Evolutionary conservation across 148 eudicot species (phyloP), one percentile per base, ranked within the genome.

Genomic region (Rhododendron kiyosumense): DNA sequence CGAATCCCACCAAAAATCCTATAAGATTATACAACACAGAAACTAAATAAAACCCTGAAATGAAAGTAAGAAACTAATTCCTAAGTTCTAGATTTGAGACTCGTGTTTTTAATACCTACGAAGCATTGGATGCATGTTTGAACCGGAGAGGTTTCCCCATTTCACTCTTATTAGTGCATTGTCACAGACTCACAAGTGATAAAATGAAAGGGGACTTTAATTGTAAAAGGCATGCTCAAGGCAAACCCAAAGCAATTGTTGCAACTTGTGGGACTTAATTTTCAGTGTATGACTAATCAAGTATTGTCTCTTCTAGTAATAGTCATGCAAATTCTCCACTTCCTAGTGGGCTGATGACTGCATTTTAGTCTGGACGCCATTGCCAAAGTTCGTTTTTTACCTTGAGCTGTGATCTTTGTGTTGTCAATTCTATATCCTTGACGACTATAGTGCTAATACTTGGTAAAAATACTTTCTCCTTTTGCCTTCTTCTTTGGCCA

Each of bases 401-500:
- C 36, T 79, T 36, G 30, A 48, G 10, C 13, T 79, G 15, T 79
- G 52, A 48, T 79, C 36, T 45, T 7, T 34, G 46, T 22, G 57
- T 26, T 48, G 59, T 26, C 82, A 79, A 79, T 79, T 79, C 36
- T 79, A 2, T 22, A 48, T 79, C 36, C 26, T 48, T 26, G 24
- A 24, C 28, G 7, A 26, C 7, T 46, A 5, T 48, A 18, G 18
- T 14, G 3, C 1, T 26, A 13, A 30, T 26, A 10, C 10, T 63
- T 13, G 5, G 32, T 67, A 17, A 65, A 13, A 6, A 48, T 65
- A 65, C 12, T 28, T 71, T 36, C 48, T 71, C 22, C 51, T 65
- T 69, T n/a, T 81, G 63, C 83, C 48, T 34, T 14, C 2, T 4
- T 65, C 30, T 26, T 83, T 15, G 28, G 78, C 78, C 46, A 95